Evolutionary conservation across 371 early-diverging fungal genomes (phyloP), one percentile per base, ranked within the genome.

Genomic region (Thermomucor indicae-seudaticae): DNA sequence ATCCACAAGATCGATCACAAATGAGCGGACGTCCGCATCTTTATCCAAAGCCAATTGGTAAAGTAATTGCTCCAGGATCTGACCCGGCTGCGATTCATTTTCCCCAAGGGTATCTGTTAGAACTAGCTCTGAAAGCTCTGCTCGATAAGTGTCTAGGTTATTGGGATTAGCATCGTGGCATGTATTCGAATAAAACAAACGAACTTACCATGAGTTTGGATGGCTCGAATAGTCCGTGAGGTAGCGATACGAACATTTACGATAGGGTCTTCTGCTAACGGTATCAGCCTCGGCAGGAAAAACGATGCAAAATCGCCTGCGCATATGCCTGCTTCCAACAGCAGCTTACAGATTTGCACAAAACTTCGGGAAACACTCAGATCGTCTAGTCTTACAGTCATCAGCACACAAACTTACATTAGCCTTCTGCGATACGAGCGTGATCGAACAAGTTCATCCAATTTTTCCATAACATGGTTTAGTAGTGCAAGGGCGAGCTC

Each of bases 401-500:
- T n/a, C n/a, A 7, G 2, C 8, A 27, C 32, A 11, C 14, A 22
- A 5, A 40, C 63, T 49, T 68, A 75, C 72, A 70, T 65, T 34
- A 75, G 51, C 35, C 72, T 49, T 10, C 62, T 62, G 28, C 76
- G 70, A 37, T 72, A 72, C 7, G 53, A 60, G 14, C 65, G 64
- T 8, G 70, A 65, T n/a, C 68, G 51, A 19, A 64, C 70, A 54
- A 75, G 70, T 31, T 69, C 72, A 32, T 75, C 76, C 14, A 75
- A 30, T 29, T 65, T 59, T 34, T 72, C 76, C 76, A 75, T 75
- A 12, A 75, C 76, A 55, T 72, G 70, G 4, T 58, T 70, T 35
- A 75, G 28, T 6, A 75, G 53, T 3, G 70, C 72, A 6, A 70
- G 42, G 12, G 70, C 72, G 47, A 63, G 65, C 29, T 65, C 67